phyloP scores from a whole-genome alignment of 257 asterid species.

The Solanum gandarillasii region DNA sequence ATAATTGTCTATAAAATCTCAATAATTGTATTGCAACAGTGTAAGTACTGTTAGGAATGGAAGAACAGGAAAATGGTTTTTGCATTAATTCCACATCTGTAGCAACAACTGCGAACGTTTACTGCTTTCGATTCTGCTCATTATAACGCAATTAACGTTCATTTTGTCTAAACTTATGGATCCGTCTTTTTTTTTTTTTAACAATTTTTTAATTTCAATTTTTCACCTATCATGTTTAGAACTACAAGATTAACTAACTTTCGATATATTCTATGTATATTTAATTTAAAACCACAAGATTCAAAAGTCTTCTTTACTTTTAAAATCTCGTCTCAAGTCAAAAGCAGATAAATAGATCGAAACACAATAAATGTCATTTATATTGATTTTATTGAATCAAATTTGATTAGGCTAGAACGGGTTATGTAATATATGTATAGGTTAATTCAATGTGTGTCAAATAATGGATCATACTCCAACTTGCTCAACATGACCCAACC shows the following conservation, averaged over 20 bases:
- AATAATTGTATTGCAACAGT: background rate
- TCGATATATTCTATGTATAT: background rate
- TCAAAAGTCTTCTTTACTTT: background rate
- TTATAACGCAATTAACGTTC: background rate
- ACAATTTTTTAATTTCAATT: too few relatives aligned
- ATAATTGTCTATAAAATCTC: background rate
- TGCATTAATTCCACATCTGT: background rate
- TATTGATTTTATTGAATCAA: background rate
- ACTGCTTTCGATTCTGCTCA: background rate
- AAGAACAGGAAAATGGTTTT: background rate
- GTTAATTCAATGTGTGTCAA: background rate
- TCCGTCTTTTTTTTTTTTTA: background rate
- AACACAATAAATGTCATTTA: background rate
- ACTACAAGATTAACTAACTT: background rate
- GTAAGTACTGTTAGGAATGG: background rate
- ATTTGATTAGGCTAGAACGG: background rate
- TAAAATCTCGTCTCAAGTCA: background rate
- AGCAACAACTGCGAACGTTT: background rate
- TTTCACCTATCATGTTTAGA: background rate
- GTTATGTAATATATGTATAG: background rate
- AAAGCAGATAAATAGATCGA: background rate
- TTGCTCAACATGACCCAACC: background rate
- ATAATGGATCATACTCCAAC: background rate
- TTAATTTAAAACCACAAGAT: background rate
- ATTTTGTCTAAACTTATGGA: background rate